A percentile compares a stretch with the other conserved stretches of the same genome.
Conservation (phyloP, 805 yeast species). For the Ogataea angusta region DNA sequence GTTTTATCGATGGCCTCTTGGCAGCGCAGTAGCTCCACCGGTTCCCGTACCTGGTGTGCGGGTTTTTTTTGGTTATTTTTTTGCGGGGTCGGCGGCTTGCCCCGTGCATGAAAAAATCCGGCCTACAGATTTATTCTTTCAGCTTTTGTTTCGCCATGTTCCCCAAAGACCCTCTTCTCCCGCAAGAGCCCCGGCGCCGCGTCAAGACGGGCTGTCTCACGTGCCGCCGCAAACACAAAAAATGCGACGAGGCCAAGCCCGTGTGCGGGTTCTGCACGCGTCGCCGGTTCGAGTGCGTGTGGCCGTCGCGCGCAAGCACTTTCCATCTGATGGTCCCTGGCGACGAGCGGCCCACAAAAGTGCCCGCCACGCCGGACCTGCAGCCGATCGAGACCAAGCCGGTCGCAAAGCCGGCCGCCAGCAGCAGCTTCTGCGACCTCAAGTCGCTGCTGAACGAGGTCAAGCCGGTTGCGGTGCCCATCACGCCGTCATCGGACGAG, state of each 20-base stretch:
- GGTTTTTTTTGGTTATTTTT: background rate
- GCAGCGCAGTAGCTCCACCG: too few relatives aligned
- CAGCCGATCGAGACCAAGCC: conserved; percentile 2
- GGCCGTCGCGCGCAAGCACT: conserved; percentile 25
- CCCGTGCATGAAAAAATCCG: conserved; percentile 1
- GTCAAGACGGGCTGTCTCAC: conserved; percentile 44
- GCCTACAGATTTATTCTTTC: background rate
- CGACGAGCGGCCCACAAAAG: conserved; percentile 3
- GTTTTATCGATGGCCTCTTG: too few relatives aligned
- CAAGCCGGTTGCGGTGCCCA: conserved; percentile 7
- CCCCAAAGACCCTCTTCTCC: background rate
- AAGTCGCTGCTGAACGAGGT: conserved; percentile 13
- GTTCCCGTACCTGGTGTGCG: conserved; percentile 9
- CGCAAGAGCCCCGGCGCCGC: conserved; percentile 4
- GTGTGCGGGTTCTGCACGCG: conserved; percentile 40
- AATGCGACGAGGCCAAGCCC: conserved; percentile 50
- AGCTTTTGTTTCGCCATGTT: background rate
- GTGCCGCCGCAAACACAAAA: conserved; percentile 50
- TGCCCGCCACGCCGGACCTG: conserved; percentile 1
- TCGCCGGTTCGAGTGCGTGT: conserved; percentile 30
- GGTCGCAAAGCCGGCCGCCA: conserved; percentile 2
- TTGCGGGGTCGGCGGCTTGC: background rate
- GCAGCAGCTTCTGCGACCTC: conserved; percentile 8
- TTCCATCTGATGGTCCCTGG: conserved; percentile 16
- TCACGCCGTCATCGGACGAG: conserved; percentile 9